Conservation (phyloP, 2,329 filamentous ascomycete species). For the Scytalidium sp. region DNA sequence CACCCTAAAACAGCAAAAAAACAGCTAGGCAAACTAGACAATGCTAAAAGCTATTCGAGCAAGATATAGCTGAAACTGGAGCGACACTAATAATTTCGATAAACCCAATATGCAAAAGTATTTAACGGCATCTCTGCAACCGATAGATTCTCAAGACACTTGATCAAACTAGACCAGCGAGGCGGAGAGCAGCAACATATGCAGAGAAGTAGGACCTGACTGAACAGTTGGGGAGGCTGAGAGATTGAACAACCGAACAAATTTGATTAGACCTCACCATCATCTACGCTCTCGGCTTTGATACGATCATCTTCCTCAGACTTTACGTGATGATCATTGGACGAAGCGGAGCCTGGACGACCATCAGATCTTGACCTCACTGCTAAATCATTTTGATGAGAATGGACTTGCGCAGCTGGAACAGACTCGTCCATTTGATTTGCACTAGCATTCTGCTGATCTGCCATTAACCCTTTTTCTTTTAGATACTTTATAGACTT, state of each 20-base stretch:
- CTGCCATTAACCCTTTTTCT: constrained; percentile 36
- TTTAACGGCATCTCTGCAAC: not conserved
- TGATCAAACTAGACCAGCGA: not conserved
- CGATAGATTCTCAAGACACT: not conserved
- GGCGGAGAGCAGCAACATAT: not conserved
- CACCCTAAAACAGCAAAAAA: not conserved
- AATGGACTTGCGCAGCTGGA: not conserved
- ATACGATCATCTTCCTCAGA: not conserved
- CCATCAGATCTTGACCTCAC: not conserved
- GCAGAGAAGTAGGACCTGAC: not conserved
- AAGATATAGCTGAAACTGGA: not conserved
- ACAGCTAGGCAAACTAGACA: not conserved
- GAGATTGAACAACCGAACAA: not conserved
- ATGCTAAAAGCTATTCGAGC: not conserved
- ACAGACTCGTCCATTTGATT: not conserved
- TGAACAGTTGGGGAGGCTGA: not conserved
- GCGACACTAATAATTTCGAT: not conserved
- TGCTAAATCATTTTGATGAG: not conserved
- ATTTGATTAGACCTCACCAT: not conserved
- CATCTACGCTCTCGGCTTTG: not conserved
- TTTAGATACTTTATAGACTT: constrained; percentile 65
- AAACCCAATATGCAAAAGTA: not conserved
- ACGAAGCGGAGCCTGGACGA: not conserved
- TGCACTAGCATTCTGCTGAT: constrained; percentile 12
- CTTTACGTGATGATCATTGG: not conserved